Percentiles rank a stretch among this genome's conserved stretches.
Conservation (phyloP, 169 alveolate species). For the Plasmodium billcollinsi region DNA sequence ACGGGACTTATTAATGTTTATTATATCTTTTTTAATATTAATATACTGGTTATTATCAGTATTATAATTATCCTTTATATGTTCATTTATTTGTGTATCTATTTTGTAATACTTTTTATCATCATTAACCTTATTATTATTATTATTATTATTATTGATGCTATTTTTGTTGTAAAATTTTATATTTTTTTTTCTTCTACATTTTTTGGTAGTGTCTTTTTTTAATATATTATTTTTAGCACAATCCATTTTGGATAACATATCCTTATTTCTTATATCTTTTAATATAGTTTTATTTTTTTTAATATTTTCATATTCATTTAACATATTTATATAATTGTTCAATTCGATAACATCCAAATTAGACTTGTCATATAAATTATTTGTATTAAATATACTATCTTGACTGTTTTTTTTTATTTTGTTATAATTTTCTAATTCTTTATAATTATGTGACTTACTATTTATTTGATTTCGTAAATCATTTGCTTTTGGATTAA, state of each 20-base stretch:
- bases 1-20: no score
- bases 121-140: neutral
- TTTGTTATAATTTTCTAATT: neutral
- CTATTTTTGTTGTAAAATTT: neutral
- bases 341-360: slow-evolving; percentile 13
- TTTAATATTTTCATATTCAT: slow-evolving; percentile 34
- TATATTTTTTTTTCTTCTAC: neutral
- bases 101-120: neutral
- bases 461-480: no score
- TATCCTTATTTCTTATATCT: no score
- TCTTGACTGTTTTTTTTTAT: neutral
- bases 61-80: neutral
- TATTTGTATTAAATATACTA: slow-evolving; percentile 13
- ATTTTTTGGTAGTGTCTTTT: neutral
- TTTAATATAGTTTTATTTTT: neutral
- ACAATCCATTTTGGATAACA: neutral
- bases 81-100: slow-evolving; percentile 22
- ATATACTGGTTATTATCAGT: no score
- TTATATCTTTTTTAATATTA: no score
- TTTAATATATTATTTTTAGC: neutral
- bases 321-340: slow-evolving; percentile 16
- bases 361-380: slow-evolving; percentile 6
- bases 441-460: no score
- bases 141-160: neutral
- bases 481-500: neutral